Evolutionary conservation across 2,329 filamentous ascomycete species (phyloP), one percentile per base, ranked within the genome.

Genomic region (Incumbomyces delicatus): DNA sequence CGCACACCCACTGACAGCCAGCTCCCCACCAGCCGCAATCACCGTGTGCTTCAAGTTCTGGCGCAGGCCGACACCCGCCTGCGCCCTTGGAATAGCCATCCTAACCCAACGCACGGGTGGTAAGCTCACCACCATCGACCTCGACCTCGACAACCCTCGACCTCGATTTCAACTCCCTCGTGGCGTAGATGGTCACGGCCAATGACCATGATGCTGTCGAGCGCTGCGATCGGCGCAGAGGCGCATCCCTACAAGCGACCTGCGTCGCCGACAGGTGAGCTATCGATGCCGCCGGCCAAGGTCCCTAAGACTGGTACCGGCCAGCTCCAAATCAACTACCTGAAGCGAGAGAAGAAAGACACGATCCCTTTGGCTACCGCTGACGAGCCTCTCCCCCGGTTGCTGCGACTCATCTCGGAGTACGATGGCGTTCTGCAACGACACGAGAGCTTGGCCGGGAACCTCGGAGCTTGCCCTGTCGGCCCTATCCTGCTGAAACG

Each of bases 391-490:
- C 83, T 94, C 58, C 76, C 78, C 11, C 81, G 85, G 55, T 78
- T 92, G 46, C 66, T 92, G 39, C 72, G 77, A 34, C 73, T 89
- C 51, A 77, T 94, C 49, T 76, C 76, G 60, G 82, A 88, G 57
- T 94, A 94, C 65, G 86, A 89, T 75, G 87, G 81, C 53, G 85
- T 92, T 13, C 71, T 94, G 44, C 85, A 86, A 58, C 80, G 86
- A 46, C 85, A 90, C 63, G 87, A 95, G 67, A 90, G 85, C 63
- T 78, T 94, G 57, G 88, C 87, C 39, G 83, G 84, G 48, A 90
- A 87, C 58, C 74, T 95, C 20, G 87, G 87, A 57, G 87, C 86
- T 46, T 85, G 87, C 55, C 81, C 89, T 14, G 78, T 88, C 1
- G 87, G 85, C 0, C 86, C 87, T 18, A 86, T 89, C 43, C 69